phyloP scores from a whole-genome alignment of 768 basidiomycete species.

The Piloderma croceum region DNA sequence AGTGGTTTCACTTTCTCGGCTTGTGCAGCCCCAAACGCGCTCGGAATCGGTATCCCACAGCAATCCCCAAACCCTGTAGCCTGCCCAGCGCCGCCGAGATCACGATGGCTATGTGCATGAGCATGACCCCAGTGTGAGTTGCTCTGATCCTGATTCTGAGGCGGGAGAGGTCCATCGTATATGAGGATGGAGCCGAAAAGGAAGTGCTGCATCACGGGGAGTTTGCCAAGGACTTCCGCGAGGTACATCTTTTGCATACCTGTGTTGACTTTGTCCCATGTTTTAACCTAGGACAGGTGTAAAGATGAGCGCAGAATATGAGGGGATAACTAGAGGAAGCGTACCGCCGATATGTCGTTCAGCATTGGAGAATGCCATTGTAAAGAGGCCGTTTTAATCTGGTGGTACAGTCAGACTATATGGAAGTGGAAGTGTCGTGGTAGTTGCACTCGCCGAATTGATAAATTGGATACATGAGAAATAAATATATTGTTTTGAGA shows the following conservation, averaged over 20 bases:
- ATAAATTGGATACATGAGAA: constrained; percentile 94
- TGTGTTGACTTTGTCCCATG: constrained; percentile 93
- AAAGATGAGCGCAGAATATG: background rate
- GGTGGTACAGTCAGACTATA: background rate
- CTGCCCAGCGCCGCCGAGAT: constrained; percentile 44
- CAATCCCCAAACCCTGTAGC: constrained; percentile 82
- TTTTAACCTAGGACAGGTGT: constrained; percentile 50
- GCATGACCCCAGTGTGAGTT: constrained; percentile 47
- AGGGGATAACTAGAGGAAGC: constrained; percentile 8
- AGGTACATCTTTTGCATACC: constrained; percentile 99
- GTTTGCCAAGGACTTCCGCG: constrained; percentile 91
- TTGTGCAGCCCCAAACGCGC: constrained; percentile 69
- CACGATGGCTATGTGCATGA: constrained; percentile 34
- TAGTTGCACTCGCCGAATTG: constrained; percentile 62
- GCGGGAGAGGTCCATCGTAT: constrained; percentile 54
- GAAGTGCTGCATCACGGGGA: constrained; percentile 96
- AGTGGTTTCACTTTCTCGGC: constrained; percentile 47
- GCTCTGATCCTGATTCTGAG: constrained; percentile 22
- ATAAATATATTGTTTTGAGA: constrained; percentile 91
- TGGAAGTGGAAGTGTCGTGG: background rate
- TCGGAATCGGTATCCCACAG: constrained; percentile 86
- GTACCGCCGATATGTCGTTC: constrained; percentile 87
- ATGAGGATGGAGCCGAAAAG: constrained; percentile 79
- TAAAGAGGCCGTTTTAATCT: constrained; percentile 94
- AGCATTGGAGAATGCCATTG: constrained; percentile 99